phyloP scores from a whole-genome alignment of 371 early-diverging fungal species.

The Mortierella polycephala region DNA sequence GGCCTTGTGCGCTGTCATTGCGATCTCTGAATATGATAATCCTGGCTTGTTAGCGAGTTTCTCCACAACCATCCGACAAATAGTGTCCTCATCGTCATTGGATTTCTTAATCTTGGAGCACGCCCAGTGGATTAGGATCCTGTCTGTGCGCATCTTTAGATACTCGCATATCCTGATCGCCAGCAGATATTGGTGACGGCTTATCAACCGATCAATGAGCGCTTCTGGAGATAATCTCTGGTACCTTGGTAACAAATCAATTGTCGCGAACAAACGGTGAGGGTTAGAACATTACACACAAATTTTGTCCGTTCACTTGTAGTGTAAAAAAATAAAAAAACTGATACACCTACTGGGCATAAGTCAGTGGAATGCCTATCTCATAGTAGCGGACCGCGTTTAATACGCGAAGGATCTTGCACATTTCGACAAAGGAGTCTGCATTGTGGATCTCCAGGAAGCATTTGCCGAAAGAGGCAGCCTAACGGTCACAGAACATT shows the following conservation, averaged over 20 bases:
- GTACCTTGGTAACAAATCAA: conserved; percentile 62
- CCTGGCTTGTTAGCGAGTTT: conserved; percentile 80
- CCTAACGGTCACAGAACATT: conserved; percentile 55
- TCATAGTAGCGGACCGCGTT: conserved; percentile 87
- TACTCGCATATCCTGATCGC: conserved; percentile 90
- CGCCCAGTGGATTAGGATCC: conserved; percentile 95
- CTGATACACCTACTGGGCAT: conserved; percentile 77
- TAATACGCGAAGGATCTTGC: conserved; percentile 84
- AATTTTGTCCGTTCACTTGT: neutral
- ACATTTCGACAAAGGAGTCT: conserved; percentile 89
- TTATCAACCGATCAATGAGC: conserved; percentile 83
- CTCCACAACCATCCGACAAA: conserved; percentile 81
- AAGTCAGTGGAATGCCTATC: conserved; percentile 91
- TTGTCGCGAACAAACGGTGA: neutral
- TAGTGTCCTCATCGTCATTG: conserved; percentile 86
- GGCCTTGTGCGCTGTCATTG: conserved; percentile 88
- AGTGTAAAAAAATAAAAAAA: neutral
- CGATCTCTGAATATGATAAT: conserved; percentile 91
- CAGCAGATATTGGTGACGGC: conserved; percentile 86
- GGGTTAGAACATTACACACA: neutral
- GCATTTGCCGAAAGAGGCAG: conserved; percentile 96
- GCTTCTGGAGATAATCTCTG: conserved; percentile 80
- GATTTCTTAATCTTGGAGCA: conserved; percentile 92
- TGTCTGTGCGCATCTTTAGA: conserved; percentile 80
- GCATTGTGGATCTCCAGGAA: conserved; percentile 89